Evolutionary conservation across 2,329 filamentous ascomycete species (phyloP).

Genomic region (Sporothrix pallida): DNA sequence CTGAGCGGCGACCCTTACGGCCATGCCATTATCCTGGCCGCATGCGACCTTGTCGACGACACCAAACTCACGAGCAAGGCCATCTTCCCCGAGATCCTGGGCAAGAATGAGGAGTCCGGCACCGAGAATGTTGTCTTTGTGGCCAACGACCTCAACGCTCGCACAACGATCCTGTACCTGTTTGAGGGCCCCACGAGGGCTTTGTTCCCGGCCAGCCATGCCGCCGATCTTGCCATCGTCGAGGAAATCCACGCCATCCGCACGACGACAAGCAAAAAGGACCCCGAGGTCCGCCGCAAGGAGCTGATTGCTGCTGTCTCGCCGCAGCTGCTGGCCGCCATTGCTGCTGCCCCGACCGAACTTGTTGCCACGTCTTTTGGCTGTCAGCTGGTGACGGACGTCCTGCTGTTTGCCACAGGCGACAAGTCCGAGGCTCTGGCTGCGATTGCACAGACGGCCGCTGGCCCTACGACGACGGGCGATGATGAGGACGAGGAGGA

Average conservation of each 20-base stretch:
- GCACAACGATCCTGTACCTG: slow-evolving; percentile 77
- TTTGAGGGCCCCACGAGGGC: slow-evolving; percentile 71
- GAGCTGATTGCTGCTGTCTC: slow-evolving; percentile 79
- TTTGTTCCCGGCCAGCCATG: slow-evolving; percentile 66
- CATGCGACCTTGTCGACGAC: slow-evolving; percentile 92
- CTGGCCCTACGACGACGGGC: slow-evolving; percentile 62
- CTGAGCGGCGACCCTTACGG: slow-evolving; percentile 82
- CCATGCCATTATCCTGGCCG: slow-evolving; percentile 80
- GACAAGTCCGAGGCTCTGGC: slow-evolving; percentile 77
- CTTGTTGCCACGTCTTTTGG: slow-evolving; percentile 80
- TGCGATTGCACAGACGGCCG: slow-evolving; percentile 69
- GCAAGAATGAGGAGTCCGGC: slow-evolving; percentile 68
- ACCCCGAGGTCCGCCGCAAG: slow-evolving; percentile 72
- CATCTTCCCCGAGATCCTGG: slow-evolving; percentile 85
- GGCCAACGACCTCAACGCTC: slow-evolving; percentile 69
- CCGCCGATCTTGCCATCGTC: slow-evolving; percentile 72
- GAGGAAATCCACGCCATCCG: slow-evolving; percentile 80
- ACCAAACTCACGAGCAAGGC: slow-evolving; percentile 86
- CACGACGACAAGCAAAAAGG: slow-evolving; percentile 89
- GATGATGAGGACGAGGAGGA: slow-evolving; percentile 50
- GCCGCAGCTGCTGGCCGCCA: slow-evolving; percentile 74
- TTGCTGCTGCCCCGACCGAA: slow-evolving; percentile 69
- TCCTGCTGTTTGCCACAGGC: slow-evolving; percentile 75
- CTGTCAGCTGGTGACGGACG: slow-evolving; percentile 83
- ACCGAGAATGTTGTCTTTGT: slow-evolving; percentile 68